Conservation (phyloP, 164 flowering plant genomes). For the Nymphaea colorata region DNA sequence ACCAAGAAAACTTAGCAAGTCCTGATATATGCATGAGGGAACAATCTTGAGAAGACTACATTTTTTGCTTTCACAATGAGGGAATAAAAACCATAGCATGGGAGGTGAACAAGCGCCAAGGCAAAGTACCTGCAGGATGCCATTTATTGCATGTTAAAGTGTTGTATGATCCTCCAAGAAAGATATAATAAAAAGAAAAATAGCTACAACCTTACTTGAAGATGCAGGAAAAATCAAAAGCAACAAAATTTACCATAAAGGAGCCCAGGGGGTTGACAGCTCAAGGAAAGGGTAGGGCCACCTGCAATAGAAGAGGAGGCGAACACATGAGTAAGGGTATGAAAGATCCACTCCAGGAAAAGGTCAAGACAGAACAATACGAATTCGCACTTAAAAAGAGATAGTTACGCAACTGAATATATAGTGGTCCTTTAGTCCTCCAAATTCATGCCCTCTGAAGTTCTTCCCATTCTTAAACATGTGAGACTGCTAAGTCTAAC, state of each 20-base stretch:
- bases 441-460: too few relatives aligned
- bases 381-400: too few relatives aligned
- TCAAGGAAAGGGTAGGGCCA: slow-evolving; percentile 80
- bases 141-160: neutral
- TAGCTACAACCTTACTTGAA: too few relatives aligned
- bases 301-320: slow-evolving; percentile 21
- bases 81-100: neutral
- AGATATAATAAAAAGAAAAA: too few relatives aligned
- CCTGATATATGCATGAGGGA: neutral
- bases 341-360: neutral
- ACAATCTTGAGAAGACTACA: neutral
- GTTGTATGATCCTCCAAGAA: too few relatives aligned
- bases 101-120: neutral
- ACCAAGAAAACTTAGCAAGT: neutral
- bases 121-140: neutral
- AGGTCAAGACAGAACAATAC: neutral
- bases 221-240: too few relatives aligned
- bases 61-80: neutral
- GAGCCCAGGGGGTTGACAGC: slow-evolving; percentile 63
- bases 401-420: too few relatives aligned
- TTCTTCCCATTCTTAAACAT: too few relatives aligned
- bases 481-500: too few relatives aligned
- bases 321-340: neutral
- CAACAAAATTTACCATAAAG: slow-evolving; percentile 40
- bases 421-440: too few relatives aligned